Conservation (phyloP, 2,329 filamentous ascomycete species). For the Amauroascus niger region DNA sequence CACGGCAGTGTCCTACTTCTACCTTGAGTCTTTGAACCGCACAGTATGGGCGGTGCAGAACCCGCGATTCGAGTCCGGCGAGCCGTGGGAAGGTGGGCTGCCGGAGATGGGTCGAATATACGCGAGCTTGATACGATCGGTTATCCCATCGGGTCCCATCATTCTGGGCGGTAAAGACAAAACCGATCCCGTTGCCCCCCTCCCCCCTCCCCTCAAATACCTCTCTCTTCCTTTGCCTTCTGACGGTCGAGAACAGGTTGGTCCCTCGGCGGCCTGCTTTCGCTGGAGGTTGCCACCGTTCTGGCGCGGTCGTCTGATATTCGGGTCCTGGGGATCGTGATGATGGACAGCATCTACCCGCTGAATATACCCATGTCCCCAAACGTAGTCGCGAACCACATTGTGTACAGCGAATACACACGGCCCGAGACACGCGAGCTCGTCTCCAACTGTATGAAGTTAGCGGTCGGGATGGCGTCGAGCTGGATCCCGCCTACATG, state of each 20-base stretch:
- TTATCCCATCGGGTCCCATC: slow-evolving; percentile 15
- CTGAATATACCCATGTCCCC: background rate
- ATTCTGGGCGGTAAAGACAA: slow-evolving; percentile 20
- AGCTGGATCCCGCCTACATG: slow-evolving; percentile 16
- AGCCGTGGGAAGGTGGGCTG: slow-evolving; percentile 45
- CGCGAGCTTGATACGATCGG: slow-evolving; percentile 36
- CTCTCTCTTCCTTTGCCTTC: background rate
- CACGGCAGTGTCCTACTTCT: slow-evolving; percentile 50
- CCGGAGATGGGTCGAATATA: slow-evolving; percentile 48
- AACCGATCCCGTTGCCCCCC: too few species aligned
- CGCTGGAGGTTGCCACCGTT: slow-evolving; percentile 19
- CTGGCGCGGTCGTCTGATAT: slow-evolving; percentile 13
- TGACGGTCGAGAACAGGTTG: slow-evolving; percentile 14
- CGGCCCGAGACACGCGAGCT: slow-evolving; percentile 13
- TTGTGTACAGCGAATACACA: slow-evolving; percentile 11
- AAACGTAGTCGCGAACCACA: slow-evolving; percentile 9
- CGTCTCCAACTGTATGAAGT: slow-evolving; percentile 13
- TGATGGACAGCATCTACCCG: slow-evolving; percentile 20
- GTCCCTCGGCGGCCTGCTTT: slow-evolving; percentile 20
- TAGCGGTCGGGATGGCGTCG: slow-evolving; percentile 13
- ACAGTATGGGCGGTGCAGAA: slow-evolving; percentile 48
- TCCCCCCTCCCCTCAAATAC: too few species aligned
- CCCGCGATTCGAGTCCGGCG: slow-evolving; percentile 42
- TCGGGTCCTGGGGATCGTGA: slow-evolving; percentile 18
- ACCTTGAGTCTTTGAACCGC: slow-evolving; percentile 42